phyloP scores from a whole-genome alignment of 1,139 yeast species.

The Diutina rugosa region DNA sequence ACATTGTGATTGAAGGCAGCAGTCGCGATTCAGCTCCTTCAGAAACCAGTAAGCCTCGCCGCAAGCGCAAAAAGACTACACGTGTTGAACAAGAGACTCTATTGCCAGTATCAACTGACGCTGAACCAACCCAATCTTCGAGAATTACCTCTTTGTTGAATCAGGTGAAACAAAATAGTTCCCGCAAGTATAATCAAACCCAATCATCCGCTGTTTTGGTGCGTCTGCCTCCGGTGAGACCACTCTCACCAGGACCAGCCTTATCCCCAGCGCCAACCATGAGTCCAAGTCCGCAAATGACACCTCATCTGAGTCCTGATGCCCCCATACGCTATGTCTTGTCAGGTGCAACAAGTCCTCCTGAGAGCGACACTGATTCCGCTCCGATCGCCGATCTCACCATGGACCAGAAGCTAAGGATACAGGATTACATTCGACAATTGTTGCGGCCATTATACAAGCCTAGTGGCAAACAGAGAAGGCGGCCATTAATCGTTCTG shows the following conservation, averaged over 20 bases:
- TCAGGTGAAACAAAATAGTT: not conserved
- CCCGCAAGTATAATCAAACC: not conserved
- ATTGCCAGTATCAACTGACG: not conserved
- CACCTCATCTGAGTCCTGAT: not conserved
- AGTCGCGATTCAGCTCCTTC: not conserved
- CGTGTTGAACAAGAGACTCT: not conserved
- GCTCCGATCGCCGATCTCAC: conserved; percentile 11
- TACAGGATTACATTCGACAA: conserved; percentile 42
- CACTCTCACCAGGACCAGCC: not conserved
- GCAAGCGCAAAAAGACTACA: not conserved
- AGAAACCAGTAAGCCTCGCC: not conserved
- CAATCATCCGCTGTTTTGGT: not conserved
- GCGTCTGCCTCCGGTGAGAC: not conserved
- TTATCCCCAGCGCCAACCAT: not conserved
- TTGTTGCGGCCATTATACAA: conserved; percentile 36
- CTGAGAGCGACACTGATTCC: conserved; percentile 6
- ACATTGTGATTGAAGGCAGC: not conserved
- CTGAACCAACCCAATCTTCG: not conserved
- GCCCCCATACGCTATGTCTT: not conserved
- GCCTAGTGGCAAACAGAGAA: conserved; percentile 5
- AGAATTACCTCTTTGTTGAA: not conserved
- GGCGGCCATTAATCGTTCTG: conserved; percentile 8
- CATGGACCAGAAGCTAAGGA: conserved; percentile 31
- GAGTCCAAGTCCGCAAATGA: not conserved
- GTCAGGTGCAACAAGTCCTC: not conserved